These are phyloP conservation scores for Helianthus tuberosus DNA, from an alignment of 129 eudicot genomes.

Conservation along the genomic window DNA sequence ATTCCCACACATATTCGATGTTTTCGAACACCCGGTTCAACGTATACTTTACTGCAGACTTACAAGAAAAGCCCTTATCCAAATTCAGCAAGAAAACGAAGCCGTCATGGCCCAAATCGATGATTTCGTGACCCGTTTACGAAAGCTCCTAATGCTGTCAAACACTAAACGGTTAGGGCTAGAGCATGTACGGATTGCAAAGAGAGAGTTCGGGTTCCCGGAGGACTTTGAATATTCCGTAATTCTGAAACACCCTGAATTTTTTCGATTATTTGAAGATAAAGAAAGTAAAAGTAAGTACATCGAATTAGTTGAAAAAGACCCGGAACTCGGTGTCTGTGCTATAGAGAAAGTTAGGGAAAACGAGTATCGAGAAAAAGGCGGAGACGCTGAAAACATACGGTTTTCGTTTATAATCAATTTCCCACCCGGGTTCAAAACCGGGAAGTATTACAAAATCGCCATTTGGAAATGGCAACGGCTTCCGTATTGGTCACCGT, in stretches of 20 bases:
- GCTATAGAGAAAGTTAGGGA: slow-evolving; percentile 74
- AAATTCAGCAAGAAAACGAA: slow-evolving; percentile 76
- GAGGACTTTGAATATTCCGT: slow-evolving; percentile 82
- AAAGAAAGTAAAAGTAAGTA: slow-evolving; percentile 72
- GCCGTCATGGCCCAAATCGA: slow-evolving; percentile 69
- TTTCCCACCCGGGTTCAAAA: slow-evolving; percentile 91
- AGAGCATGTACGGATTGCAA: slow-evolving; percentile 76
- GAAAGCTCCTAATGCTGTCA: slow-evolving; percentile 80
- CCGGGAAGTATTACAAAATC: slow-evolving; percentile 73
- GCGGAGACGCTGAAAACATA: slow-evolving; percentile 66
- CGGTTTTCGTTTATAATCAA: slow-evolving; percentile 74
- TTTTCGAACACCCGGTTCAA: slow-evolving; percentile 95
- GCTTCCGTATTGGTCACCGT: slow-evolving; percentile 95
- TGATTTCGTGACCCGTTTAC: slow-evolving; percentile 57
- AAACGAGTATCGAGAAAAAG: slow-evolving; percentile 71
- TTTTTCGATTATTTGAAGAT: slow-evolving; percentile 77
- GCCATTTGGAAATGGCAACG: slow-evolving; percentile 97
- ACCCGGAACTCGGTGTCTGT: slow-evolving; percentile 50
- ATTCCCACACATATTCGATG: slow-evolving; percentile 80
- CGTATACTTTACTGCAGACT: slow-evolving; percentile 80
- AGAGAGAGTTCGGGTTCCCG: slow-evolving; percentile 84
- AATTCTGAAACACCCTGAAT: slow-evolving; percentile 68
- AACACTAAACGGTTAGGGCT: slow-evolving; percentile 66
- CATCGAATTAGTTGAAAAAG: slow-evolving; percentile 64
- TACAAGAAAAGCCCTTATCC: slow-evolving; percentile 59